Evolutionary conservation across 768 basidiomycete species (phyloP), one percentile per base, ranked within the genome.

Genomic region (Leucocoprinus sp.): DNA sequence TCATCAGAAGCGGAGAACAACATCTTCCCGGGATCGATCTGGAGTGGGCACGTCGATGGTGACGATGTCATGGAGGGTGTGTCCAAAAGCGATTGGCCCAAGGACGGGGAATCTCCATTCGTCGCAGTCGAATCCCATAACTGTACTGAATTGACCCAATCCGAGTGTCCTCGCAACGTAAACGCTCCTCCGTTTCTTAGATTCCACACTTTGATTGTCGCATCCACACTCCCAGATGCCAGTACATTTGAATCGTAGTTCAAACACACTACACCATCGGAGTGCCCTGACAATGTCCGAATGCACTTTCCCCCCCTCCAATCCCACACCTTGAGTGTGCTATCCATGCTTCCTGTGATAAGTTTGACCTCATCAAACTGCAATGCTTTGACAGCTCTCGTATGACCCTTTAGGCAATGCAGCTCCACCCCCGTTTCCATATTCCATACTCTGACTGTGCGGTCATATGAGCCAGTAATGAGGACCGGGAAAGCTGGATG

Each of bases 1-100:
- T 98, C 96, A 59, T 98, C 96, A 6, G 91, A 93, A 2, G 91
- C 91, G 6, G 93, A 96, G 68, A 99, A 96, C 21, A 99, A 73
- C 86, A 97, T 92, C 67, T 96, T 93, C 42, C 92, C 90, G 12
- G 80, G 73, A 46, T 83, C 76, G 48, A 89, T 83, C 41, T 76
- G 69, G 35, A 72, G 72, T 14, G 65, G 45, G 58, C 65, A 54
- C 56, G 52, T 14, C 24, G 37, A 39, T 19, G 38, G 51, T 45
- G 29, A 52, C 50, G 46, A 27, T 11, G 26, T 15, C 58, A 59
- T 29, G 57, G 31, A 59, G 5, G 60, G 54, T 5, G 61, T 62
- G 37, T 71, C 69, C 42, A 71, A 64, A 14, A 68, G 55, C 24
- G 64, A 57, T 29, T 63, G 42, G 23, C 64, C 46, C 9, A 64